Base-by-base conservation (phyloP, 228 moss, liverwort and hornwort genomes). In the Sphagnum magellanicum region DNA sequence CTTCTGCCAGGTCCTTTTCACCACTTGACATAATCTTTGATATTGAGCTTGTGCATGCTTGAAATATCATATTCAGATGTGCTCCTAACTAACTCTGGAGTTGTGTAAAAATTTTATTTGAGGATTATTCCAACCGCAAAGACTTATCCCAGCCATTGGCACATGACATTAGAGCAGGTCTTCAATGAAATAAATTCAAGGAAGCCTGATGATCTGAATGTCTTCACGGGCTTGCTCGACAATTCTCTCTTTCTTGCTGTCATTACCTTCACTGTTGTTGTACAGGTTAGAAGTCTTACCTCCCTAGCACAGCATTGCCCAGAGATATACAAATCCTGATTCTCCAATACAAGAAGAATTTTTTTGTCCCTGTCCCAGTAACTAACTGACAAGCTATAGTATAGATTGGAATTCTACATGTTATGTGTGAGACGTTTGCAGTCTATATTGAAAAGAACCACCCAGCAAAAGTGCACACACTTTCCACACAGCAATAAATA, bases 1-100 rank as follows among this genome's bases (percentile, higher is more conserved):
- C 50, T 89, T 92, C 65, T 92, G 95, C 71, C 95, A 94, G 89
- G 93, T 94, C 68, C 59, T 16, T 51, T 47, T 12, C 6, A 63
- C 48, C 8, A 4, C 10, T 17, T 32, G 32, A 32, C 32, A 32
- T 32, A 32, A 32, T 32, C 32, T 32, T 32, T 32, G 32, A 32
- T 32, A 32, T 32, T 32, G 32, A 4, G 1, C 48, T 64, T 17
- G 64, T 64, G 32, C 10, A 69, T 49, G 50, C 50, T 48, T 67
- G 50, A 8, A 4, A 67, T 67, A 49, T 16, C 10, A 16, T 12
- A 9, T 12, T 64, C 63, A 12, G 9, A 16, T 16, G 11, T 48
- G 15, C 16, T 8, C 53, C 17, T 59, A 51, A 7, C 47, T 3
- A 16, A 48, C 52, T 51, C 16, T 55, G 4, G 48, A 55, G 68